Evolutionary conservation across 2,329 filamentous ascomycete species (phyloP), one percentile per base, ranked within the genome.

Genomic region (Monilinia vaccinii-corymbosi): DNA sequence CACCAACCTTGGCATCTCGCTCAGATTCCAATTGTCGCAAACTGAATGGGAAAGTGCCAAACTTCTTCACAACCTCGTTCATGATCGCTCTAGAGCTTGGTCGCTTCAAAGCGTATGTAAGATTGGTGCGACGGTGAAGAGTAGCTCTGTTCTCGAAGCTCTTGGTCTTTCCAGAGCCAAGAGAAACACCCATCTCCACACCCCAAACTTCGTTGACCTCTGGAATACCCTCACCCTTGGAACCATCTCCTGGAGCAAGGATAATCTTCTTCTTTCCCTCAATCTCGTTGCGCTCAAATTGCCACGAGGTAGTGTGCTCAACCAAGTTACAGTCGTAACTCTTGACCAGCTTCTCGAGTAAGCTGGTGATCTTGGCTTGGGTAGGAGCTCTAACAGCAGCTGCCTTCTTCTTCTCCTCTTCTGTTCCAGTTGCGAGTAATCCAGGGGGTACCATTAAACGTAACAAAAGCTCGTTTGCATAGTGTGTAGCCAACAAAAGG

Each of bases 291-390:
- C 89, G 89, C 72, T 91, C 91, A 74, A 99, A 97, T 63, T 91
- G 78, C 92, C 94, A 99, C 72, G 90, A 96, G 47, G 94, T 99
- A 65, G 94, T 99, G 81, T 92, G 96, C 83, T 99, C 94, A 60
- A 99, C 91, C 31, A 97, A 78, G 74, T 87, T 95, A 81, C 89
- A 92, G 63, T 90, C 92, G 76, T 95, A 99, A 69, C 84, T 81
- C 79, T 95, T 91, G 73, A 86, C 89, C 49, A 97, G 84, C 82
- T 94, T 97, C 77, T 97, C 91, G 55, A 99, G 79, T 65, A 97
- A 79, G 69, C 82, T 81, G 65, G 88, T 94, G 71, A 99, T 97
- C 77, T 91, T 87, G 71, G 83, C 78, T 77, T 97, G 93, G 56
- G 88, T 89, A 60, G 88, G 88, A 58, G 91, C 78, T 79, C 96